phyloP scores from a whole-genome alignment of 768 basidiomycete species.

The Amanita muscaria region DNA sequence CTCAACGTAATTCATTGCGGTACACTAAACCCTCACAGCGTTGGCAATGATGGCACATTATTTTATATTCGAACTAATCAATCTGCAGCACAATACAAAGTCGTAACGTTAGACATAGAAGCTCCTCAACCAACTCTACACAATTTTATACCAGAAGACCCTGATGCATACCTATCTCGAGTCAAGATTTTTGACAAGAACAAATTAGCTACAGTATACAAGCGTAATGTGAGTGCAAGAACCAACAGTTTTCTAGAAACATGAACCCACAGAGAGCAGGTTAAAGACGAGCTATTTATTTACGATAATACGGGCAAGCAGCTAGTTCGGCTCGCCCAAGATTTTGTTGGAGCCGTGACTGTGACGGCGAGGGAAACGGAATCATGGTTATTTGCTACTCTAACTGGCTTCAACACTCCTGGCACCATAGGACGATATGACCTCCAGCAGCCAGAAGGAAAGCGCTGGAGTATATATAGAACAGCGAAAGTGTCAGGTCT shows the following conservation, averaged over 20 bases:
- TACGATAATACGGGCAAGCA: slow-evolving; percentile 47
- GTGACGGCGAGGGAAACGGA: slow-evolving; percentile 44
- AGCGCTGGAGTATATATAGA: slow-evolving; percentile 49
- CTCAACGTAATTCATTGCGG: slow-evolving; percentile 4
- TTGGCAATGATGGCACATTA: slow-evolving; percentile 53
- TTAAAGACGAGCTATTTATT: slow-evolving; percentile 74
- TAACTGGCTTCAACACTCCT: slow-evolving; percentile 67
- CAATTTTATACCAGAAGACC: slow-evolving; percentile 64
- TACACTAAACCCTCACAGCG: slow-evolving; percentile 26
- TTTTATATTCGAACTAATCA: slow-evolving; percentile 61
- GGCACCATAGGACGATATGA: slow-evolving; percentile 58
- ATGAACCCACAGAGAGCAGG: slow-evolving; percentile 27
- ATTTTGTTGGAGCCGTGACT: slow-evolving; percentile 59
- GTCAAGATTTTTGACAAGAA: slow-evolving; percentile 38
- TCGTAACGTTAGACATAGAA: slow-evolving; percentile 55
- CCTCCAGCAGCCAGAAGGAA: slow-evolving; percentile 42
- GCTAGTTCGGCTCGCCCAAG: slow-evolving; percentile 47
- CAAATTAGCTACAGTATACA: slow-evolving; percentile 55
- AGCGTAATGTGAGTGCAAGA: slow-evolving; percentile 50
- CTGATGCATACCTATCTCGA: slow-evolving; percentile 49
- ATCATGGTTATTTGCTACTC: slow-evolving; percentile 52
- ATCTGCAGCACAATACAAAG: slow-evolving; percentile 56
- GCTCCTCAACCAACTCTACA: slow-evolving; percentile 36
- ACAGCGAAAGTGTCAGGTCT: slow-evolving; percentile 53
- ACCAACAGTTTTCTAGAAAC: not conserved